Conservation (phyloP, 177 flowering plant species). For the Vitis hybrid region DNA sequence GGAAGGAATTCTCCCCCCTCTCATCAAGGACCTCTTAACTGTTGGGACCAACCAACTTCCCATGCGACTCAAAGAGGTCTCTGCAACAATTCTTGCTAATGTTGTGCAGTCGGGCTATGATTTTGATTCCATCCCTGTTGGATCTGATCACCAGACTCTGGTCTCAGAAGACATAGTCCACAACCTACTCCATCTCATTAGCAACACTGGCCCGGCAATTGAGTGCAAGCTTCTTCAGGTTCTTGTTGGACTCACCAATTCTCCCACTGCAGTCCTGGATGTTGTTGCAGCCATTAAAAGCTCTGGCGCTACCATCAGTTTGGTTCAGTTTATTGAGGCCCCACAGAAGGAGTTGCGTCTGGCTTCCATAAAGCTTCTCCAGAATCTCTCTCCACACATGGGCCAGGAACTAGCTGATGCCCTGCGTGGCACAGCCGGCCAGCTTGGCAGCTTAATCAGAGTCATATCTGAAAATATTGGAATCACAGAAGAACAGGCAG, state of each 20-base stretch:
- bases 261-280: slow-evolving; percentile 45
- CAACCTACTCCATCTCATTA: slow-evolving; percentile 85
- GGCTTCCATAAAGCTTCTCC: slow-evolving; percentile 80
- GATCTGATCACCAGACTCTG: slow-evolving; percentile 72
- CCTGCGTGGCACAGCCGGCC: slow-evolving; percentile 73
- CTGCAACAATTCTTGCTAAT: slow-evolving; percentile 91
- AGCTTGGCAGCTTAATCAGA: slow-evolving; percentile 66
- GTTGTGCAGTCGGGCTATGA: slow-evolving; percentile 72
- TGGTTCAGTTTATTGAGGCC: slow-evolving; percentile 96
- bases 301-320: slow-evolving; percentile 85
- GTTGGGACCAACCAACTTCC: slow-evolving; percentile 82
- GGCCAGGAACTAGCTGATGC: slow-evolving; percentile 83
- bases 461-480: slow-evolving; percentile 61
- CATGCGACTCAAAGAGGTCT: slow-evolving; percentile 79
- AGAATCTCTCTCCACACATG: slow-evolving; percentile 82
- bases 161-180: slow-evolving; percentile 86
- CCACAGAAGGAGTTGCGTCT: slow-evolving; percentile 79
- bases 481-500: slow-evolving; percentile 89
- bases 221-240: slow-evolving; percentile 95
- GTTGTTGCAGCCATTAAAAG: slow-evolving; percentile 88
- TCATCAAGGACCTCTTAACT: slow-evolving; percentile 75
- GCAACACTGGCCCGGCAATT: slow-evolving; percentile 95
- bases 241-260: slow-evolving; percentile 88
- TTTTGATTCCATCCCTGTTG: slow-evolving; percentile 64
- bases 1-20: slow-evolving; percentile 88